A percentile compares a stretch with the other conserved stretches of the same genome.
These are phyloP conservation scores for Cytospora piceae DNA, from an alignment of 2,329 filamentous ascomycete species.

Conservation along the genomic window DNA sequence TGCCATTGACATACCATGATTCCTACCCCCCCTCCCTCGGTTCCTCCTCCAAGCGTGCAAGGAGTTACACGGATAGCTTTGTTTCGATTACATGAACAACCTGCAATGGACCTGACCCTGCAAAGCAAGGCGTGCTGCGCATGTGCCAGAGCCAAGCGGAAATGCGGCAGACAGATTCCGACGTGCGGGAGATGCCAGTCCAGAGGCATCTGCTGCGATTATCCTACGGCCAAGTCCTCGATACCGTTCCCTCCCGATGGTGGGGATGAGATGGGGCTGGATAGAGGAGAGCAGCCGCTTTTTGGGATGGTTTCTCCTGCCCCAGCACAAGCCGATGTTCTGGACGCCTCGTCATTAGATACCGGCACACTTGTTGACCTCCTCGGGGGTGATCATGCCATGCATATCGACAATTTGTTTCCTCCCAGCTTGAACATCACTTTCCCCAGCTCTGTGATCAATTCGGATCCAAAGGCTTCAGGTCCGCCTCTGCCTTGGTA, in stretches of 20 bases:
- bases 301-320: neutral
- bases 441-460: neutral
- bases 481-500: constrained; percentile 18
- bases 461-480: neutral
- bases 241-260: neutral
- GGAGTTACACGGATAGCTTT: neutral
- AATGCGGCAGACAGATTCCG: constrained; percentile 33
- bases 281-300: neutral
- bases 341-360: neutral
- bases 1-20: neutral
- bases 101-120: constrained; percentile 19
- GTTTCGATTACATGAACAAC: neutral
- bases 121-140: constrained; percentile 33
- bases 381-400: neutral
- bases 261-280: neutral
- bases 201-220: constrained; percentile 32
- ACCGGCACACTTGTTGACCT: constrained; percentile 2
- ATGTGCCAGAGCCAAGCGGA: constrained; percentile 35
- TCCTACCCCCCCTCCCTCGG: neutral
- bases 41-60: neutral
- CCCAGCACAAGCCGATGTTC: neutral
- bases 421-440: neutral
- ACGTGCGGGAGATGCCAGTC: constrained; percentile 35
- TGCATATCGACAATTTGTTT: constrained; percentile 7
- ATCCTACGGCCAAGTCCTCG: constrained; percentile 28